These are phyloP conservation scores for Combretum micranthum DNA, from an alignment of 345 rosid species.

Conservation along the genomic window DNA sequence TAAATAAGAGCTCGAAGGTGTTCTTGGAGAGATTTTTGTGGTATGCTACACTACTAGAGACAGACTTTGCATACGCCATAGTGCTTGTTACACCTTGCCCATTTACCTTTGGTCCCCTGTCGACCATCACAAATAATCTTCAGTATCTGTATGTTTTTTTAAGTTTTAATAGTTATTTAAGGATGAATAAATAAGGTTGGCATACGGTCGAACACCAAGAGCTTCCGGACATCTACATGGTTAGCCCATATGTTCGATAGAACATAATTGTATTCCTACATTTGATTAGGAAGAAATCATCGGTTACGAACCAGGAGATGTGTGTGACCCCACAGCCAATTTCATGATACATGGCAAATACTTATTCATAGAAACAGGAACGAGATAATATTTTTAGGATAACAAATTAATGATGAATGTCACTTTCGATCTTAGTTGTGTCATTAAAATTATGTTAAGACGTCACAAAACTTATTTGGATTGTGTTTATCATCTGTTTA, in stretches of 20 bases:
- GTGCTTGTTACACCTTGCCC: slow-evolving; percentile 25
- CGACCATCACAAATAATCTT: background rate
- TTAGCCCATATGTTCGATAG: slow-evolving; percentile 31
- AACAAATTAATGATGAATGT: no score
- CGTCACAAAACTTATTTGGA: no score
- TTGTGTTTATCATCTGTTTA: no score
- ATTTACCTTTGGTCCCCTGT: slow-evolving; percentile 24
- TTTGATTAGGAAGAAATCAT: no score
- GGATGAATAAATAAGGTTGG: background rate
- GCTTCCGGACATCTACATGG: slow-evolving; percentile 19
- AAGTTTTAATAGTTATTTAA: background rate
- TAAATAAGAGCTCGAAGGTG: slow-evolving; percentile 27
- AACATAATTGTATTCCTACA: slow-evolving; percentile 31
- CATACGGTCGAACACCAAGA: slow-evolving; percentile 24
- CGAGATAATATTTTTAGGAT: no score
- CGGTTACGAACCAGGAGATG: background rate
- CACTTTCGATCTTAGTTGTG: no score
- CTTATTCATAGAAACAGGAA: background rate
- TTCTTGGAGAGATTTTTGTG: slow-evolving; percentile 13
- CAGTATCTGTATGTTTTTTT: background rate
- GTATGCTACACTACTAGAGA: slow-evolving; percentile 14
- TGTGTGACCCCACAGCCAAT: background rate
- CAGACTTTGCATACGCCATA: slow-evolving; percentile 26
- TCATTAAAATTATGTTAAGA: no score
- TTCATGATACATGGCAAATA: no score